Conservation (phyloP, 148 eudicot species). For the Limonium bicolor region DNA sequence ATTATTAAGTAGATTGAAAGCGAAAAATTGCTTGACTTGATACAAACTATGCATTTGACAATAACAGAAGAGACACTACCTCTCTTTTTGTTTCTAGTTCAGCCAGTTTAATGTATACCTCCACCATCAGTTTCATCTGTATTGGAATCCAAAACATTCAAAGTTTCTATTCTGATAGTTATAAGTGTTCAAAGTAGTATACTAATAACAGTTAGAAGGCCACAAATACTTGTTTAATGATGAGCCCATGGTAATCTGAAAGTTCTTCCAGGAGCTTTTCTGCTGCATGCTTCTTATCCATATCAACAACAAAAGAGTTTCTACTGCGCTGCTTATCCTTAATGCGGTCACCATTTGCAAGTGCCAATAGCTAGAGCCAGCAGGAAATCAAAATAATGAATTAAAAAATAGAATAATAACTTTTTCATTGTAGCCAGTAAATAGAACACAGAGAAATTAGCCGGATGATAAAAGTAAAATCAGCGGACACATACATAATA, state of each 20-base stretch:
- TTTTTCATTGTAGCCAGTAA: not conserved
- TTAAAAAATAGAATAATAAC: not conserved
- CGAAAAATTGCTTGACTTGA: not conserved
- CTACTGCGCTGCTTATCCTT: slow-evolving; percentile 96
- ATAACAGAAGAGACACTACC: slow-evolving; percentile 21
- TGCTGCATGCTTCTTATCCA: slow-evolving; percentile 94
- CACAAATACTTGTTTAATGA: slow-evolving; percentile 72
- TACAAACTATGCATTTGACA: not conserved
- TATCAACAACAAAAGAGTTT: slow-evolving; percentile 92
- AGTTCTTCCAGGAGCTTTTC: slow-evolving; percentile 73
- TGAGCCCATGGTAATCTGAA: slow-evolving; percentile 57
- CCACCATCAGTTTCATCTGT: slow-evolving; percentile 97
- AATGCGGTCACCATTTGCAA: slow-evolving; percentile 94
- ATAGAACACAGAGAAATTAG: too few species aligned
- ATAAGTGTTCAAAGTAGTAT: too few species aligned
- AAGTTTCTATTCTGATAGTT: too few species aligned
- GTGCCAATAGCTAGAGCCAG: slow-evolving; percentile 62
- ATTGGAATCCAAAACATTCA: slow-evolving; percentile 2
- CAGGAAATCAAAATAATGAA: not conserved
- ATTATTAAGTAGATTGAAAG: not conserved
- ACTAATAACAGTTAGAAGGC: too few species aligned
- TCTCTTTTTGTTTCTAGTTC: slow-evolving; percentile 92
- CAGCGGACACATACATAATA: too few species aligned
- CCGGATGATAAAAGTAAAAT: too few species aligned
- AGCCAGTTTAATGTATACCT: slow-evolving; percentile 88